Evolutionary conservation across 108 stramenopile genomes (phyloP), one percentile per base, ranked within the genome.

Genomic region (Fragilaria radians): DNA sequence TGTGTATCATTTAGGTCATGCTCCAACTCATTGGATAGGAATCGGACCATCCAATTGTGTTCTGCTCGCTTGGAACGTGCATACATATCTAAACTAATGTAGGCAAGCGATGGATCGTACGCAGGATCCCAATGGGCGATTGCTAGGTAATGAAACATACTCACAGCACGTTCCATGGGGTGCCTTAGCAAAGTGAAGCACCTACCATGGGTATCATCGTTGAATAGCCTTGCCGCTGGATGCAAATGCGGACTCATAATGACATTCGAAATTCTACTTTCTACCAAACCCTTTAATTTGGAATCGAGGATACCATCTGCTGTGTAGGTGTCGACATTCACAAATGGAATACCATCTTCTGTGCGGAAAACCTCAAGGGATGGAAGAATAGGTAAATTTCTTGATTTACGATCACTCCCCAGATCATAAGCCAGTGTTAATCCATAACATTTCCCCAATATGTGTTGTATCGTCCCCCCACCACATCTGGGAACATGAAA

Each of bases 311-410:
- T 68, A 2, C 79, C 79, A 22, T n/a, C 47, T 1, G 50, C 56
- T 28, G 56, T 72, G 4, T 65, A 48, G 32, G 75, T 59, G 31
- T 80, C 72, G 4, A 80, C 79, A 63, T 80, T 80, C 51, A 76
- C 74, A 63, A 34, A 57, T 7, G 36, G 11, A 11, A 14, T 42
- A 11, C 36, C 36, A 14, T 42, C 36, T 7, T 42, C 36, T 14
- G 36, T 14, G 14, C 14, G 36, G 7, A 42, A 42, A 42, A 42
- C 14, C 36, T 42, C 36, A 7, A 42, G 14, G 11, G 36, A 42
- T 14, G 36, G 11, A 42, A 14, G 36, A 42, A 7, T 7, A 42
- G 14, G 36, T 11, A 14, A 42, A 7, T 56, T 30, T 32, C 54
- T 9, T 52, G 19, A 21, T 14, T 42, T 42, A 42, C 36, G 36